phyloP scores from a whole-genome alignment of 805 yeast genomes.

The Metschnikowia kofuensis region DNA sequence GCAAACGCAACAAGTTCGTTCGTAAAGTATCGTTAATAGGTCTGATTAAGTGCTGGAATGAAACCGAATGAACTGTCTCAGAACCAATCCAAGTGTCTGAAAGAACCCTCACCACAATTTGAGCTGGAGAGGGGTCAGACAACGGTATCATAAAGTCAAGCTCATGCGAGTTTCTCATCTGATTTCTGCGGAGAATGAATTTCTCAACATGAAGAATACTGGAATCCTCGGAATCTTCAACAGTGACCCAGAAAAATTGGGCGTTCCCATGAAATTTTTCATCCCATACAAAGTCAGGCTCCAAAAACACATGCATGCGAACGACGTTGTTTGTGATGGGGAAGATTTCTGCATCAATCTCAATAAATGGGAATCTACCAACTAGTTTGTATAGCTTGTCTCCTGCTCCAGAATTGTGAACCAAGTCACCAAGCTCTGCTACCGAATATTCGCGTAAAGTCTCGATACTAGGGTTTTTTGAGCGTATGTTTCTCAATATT shows the following conservation, averaged over 20 bases:
- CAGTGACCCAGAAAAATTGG: slow-evolving; percentile 88
- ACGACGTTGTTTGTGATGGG: slow-evolving; percentile 88
- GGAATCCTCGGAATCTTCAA: slow-evolving; percentile 78
- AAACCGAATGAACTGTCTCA: slow-evolving; percentile 70
- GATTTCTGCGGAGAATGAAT: slow-evolving; percentile 61
- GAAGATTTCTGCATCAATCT: slow-evolving; percentile 75
- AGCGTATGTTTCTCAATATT: slow-evolving; percentile 58
- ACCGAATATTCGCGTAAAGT: slow-evolving; percentile 68
- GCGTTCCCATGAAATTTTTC: slow-evolving; percentile 73
- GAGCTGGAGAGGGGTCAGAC: slow-evolving; percentile 86
- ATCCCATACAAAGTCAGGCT: slow-evolving; percentile 87
- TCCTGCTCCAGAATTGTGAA: slow-evolving; percentile 81
- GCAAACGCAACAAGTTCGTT: slow-evolving; percentile 73
- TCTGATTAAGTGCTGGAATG: slow-evolving; percentile 84
- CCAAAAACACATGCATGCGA: slow-evolving; percentile 68
- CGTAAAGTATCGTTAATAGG: slow-evolving; percentile 86
- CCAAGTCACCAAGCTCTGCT: slow-evolving; percentile 82
- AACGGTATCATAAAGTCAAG: slow-evolving; percentile 92
- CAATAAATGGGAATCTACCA: slow-evolving; percentile 70
- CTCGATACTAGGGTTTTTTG: slow-evolving; percentile 67
- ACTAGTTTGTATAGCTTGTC: slow-evolving; percentile 53
- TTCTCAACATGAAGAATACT: slow-evolving; percentile 79
- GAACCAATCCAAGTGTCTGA: slow-evolving; percentile 91
- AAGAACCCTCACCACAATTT: slow-evolving; percentile 71
- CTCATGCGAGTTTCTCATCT: slow-evolving; percentile 55